Conservation (phyloP, 129 eudicot genomes). For the Helichrysum umbraculigerum region DNA sequence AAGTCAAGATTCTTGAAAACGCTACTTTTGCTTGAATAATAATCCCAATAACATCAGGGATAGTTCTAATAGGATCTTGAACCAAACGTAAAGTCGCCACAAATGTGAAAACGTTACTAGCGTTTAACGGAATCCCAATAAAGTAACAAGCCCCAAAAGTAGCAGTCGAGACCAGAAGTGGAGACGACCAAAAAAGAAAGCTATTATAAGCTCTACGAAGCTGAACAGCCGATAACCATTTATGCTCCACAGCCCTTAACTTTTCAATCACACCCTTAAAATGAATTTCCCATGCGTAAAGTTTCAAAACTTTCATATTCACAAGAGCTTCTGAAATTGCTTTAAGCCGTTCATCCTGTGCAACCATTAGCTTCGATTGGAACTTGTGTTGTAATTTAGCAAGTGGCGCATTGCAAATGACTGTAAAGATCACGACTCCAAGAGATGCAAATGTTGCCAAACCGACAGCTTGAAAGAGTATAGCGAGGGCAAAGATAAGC, state of each 20-base stretch:
- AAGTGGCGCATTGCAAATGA: conserved; percentile 80
- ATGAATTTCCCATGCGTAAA: conserved; percentile 95
- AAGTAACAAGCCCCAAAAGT: conserved; percentile 95
- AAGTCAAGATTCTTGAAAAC: conserved; percentile 68
- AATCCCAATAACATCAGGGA: conserved; percentile 89
- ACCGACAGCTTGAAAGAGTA: conserved; percentile 76
- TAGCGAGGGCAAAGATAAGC: conserved; percentile 65
- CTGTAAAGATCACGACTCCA: conserved; percentile 66
- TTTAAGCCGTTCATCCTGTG: conserved; percentile 82
- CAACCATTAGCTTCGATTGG: conserved; percentile 76
- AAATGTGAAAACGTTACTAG: conserved; percentile 91
- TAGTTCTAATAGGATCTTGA: conserved; percentile 85
- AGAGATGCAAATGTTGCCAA: conserved; percentile 82
- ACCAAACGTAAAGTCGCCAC: conserved; percentile 91
- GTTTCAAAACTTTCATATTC: conserved; percentile 87
- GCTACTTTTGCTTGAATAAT: conserved; percentile 93
- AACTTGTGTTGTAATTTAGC: conserved; percentile 88
- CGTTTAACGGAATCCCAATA: conserved; percentile 64
- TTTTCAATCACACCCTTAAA: conserved; percentile 73
- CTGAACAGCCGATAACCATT: conserved; percentile 82
- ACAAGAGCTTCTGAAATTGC: conserved; percentile 83
- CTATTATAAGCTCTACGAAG: conserved; percentile 77
- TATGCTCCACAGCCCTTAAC: conserved; percentile 59
- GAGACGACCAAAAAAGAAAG: conserved; percentile 89
- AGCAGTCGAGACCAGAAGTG: conserved; percentile 84